These are phyloP conservation scores for Colletotrichum cordylinicola DNA, from an alignment of 2,329 filamentous ascomycete species.

Conservation along the genomic window DNA sequence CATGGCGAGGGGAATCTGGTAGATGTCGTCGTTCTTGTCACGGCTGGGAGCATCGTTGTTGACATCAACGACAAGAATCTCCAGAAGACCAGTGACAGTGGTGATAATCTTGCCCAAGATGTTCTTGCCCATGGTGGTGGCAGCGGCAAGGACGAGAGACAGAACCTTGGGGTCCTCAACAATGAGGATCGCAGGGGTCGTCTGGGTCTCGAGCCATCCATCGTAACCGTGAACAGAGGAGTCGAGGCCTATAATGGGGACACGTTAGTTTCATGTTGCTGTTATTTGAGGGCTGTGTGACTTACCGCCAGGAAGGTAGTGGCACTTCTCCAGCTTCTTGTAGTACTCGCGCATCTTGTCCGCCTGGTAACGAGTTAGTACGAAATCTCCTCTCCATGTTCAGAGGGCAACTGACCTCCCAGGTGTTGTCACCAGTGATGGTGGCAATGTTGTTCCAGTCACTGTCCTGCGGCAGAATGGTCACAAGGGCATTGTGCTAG, in stretches of 20 bases:
- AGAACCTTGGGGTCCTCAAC: slow-evolving; percentile 2
- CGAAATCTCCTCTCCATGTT: fast-evolving
- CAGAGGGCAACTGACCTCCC: slow-evolving; percentile 36
- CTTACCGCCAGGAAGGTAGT: slow-evolving; percentile 46
- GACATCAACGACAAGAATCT: neutral
- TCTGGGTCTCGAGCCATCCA: slow-evolving; percentile 49
- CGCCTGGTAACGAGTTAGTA: slow-evolving; percentile 26
- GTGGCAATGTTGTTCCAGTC: slow-evolving; percentile 64
- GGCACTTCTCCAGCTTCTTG: slow-evolving; percentile 59
- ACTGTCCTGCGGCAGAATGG: slow-evolving; percentile 60
- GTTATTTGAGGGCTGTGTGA: fast-evolving
- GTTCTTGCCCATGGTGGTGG: slow-evolving; percentile 1
- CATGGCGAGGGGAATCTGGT: slow-evolving; percentile 51
- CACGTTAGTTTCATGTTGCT: neutral
- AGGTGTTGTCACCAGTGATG: slow-evolving; percentile 65
- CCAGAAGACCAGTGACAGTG: neutral
- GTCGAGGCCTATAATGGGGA: slow-evolving; percentile 24
- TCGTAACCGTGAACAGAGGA: slow-evolving; percentile 56
- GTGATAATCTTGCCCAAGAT: neutral
- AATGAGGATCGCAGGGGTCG: neutral
- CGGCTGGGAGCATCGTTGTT: neutral
- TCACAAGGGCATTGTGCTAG: slow-evolving; percentile 65
- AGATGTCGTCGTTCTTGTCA: slow-evolving; percentile 5
- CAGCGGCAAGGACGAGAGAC: slow-evolving; percentile 4
- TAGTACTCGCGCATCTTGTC: slow-evolving; percentile 67